Evolutionary conservation across 106 monocot species (phyloP), one percentile per base, ranked within the genome.

Genomic region (Hemerocallis citrina): DNA sequence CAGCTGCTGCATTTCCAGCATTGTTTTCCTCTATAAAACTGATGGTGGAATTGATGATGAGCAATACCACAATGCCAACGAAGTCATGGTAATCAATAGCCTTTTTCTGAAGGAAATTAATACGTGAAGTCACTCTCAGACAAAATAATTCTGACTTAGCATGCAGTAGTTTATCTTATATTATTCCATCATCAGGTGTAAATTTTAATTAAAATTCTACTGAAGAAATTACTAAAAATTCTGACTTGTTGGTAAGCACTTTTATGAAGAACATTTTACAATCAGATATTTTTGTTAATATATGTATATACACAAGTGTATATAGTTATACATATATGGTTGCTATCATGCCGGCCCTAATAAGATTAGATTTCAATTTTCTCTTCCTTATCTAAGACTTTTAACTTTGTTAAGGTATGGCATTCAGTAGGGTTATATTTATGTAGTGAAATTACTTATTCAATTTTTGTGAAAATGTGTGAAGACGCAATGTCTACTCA

Each of bases 21-120:
- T 80, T 80, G 34, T 80, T 80, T 67, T 80, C 80, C 52, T 80
- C 80, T 39, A 80, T 62, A 50, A 80, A 80, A 29, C 80, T 80
- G 49, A 80, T 75, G 54, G 74, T 80, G 6, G 80, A 80, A 67
- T 80, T 80, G 65, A 80, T 80, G 16, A 80, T 30, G 27, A 80
- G 80, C 43, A 80, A 49, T 17, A 50, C 42, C 42, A 80, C 22
- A 62, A 80, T 75, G 17, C 80, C 80, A 48, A 80, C 56, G 23
- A 80, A 80, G 54, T 80, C 80, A 52, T 80, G 75, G 54, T 59
- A 80, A 74, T 80, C 80, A 34, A 71, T 46, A 24, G 28, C 23
- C 52, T 21, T 72, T 14, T 54, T 39, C 77, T 77, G 77, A 35
- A 72, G 40, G 37, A 49, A 34, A 20, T 36, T 15, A 22, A 35